Percentiles rank a stretch among this genome's conserved stretches.
phyloP scores from a whole-genome alignment of 2,329 filamentous ascomycete genomes.

The Hirsutella rhossiliensis region DNA sequence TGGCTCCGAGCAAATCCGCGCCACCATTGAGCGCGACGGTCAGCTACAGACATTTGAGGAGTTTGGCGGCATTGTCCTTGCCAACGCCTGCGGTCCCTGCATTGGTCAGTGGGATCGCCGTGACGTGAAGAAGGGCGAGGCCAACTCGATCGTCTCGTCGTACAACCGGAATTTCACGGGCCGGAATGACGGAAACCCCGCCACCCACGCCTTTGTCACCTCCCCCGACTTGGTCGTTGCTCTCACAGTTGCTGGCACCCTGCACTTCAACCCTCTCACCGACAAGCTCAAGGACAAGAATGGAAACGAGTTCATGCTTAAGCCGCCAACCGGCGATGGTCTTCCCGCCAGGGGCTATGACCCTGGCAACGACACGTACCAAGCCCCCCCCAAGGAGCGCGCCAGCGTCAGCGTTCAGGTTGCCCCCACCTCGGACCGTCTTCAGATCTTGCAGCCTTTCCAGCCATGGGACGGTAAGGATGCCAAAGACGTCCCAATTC shows the following conservation, averaged over 20 bases:
- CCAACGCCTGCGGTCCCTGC: conserved; percentile 90
- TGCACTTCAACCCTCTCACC: conserved; percentile 91
- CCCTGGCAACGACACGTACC: conserved; percentile 54
- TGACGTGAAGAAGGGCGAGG: conserved; percentile 73
- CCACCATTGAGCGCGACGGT: conserved; percentile 80
- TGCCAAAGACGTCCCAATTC: conserved; percentile 65
- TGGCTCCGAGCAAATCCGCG: conserved; percentile 91
- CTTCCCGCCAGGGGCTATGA: conserved; percentile 57
- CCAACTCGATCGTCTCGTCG: conserved; percentile 90
- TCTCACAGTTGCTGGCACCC: conserved; percentile 83
- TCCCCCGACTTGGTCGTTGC: conserved; percentile 95
- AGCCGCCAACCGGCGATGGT: conserved; percentile 52
- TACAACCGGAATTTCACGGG: conserved; percentile 99
- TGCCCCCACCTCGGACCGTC: conserved; percentile 70
- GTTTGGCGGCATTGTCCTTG: conserved; percentile 79
- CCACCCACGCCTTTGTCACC: conserved; percentile 97
- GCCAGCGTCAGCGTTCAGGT: conserved; percentile 63
- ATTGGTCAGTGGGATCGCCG: conserved; percentile 94
- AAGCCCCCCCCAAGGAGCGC: conserved; percentile 59
- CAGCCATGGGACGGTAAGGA: conserved; percentile 67
- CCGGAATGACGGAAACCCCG: conserved; percentile 90
- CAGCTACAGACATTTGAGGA: conserved; percentile 76
- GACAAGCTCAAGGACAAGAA: conserved; percentile 71
- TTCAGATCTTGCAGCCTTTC: conserved; percentile 87
- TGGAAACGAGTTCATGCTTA: conserved; percentile 75